Conservation (phyloP, 1,284 basidiomycete species). For the Cerioporus squamosus region DNA sequence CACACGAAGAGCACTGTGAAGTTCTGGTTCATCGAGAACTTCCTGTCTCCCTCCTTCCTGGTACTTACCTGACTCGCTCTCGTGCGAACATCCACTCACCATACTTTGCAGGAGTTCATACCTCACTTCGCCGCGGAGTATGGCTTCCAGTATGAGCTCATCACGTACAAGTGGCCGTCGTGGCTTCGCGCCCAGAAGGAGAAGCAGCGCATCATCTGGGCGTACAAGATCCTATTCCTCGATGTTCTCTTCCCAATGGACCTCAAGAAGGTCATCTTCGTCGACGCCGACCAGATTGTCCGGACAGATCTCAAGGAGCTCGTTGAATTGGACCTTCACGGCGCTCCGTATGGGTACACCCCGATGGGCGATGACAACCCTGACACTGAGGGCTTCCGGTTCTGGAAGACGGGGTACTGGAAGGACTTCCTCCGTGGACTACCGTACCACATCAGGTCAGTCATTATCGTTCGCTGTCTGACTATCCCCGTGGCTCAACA, state of each 20-base stretch:
- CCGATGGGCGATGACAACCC: slow-evolving; percentile 96
- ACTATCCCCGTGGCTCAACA: background rate
- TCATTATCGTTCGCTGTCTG: slow-evolving; percentile 15
- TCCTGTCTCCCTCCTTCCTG: slow-evolving; percentile 96
- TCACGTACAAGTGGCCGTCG: slow-evolving; percentile 99
- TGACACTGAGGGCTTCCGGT: slow-evolving; percentile 97
- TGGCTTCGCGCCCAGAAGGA: slow-evolving; percentile 97
- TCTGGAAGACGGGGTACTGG: slow-evolving; percentile 99
- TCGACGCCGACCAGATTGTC: slow-evolving; percentile 97
- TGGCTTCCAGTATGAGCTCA: slow-evolving; percentile 93
- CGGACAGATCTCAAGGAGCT: slow-evolving; percentile 94
- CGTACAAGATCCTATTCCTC: slow-evolving; percentile 99
- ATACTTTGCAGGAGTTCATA: slow-evolving; percentile 78
- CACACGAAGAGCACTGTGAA: slow-evolving; percentile 95
- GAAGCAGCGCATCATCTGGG: slow-evolving; percentile 99
- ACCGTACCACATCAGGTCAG: slow-evolving; percentile 91
- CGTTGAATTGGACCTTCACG: slow-evolving; percentile 88
- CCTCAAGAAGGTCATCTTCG: slow-evolving; percentile 97
- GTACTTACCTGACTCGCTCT: slow-evolving; percentile 47
- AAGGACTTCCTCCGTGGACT: slow-evolving; percentile 79
- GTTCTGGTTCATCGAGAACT: slow-evolving; percentile 99
- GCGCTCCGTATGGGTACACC: slow-evolving; percentile 92
- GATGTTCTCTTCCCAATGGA: slow-evolving; percentile 99
- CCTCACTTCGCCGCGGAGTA: slow-evolving; percentile 91
- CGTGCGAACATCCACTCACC: background rate